Evolutionary conservation across 257 asterid genomes (phyloP), one percentile per base, ranked within the genome.

Genomic region (Rhazya stricta): DNA sequence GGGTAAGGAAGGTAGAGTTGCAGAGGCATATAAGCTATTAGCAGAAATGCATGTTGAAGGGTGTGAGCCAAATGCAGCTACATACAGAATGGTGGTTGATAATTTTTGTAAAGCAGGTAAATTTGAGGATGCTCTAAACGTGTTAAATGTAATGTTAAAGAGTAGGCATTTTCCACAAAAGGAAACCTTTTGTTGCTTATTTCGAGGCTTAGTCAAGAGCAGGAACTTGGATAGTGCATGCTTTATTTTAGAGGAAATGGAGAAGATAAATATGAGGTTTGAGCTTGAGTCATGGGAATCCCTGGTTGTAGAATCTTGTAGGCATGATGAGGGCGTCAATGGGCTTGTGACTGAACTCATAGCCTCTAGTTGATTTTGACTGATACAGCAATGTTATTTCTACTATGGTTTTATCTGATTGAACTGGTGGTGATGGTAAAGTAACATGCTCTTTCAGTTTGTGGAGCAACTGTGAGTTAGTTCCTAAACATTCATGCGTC

Each of bases 81-180:
- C 96, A n/a, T 92, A 89, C 27, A 88, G 98, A 45, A 88, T 78
- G 90, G 86, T 90, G 81, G 90, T 88, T 30, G 99, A 92, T 83
- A 94, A 96, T 11, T 87, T 94, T 70, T 85, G 91, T 77, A 79
- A 74, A 78, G 73, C 60, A 4, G 90, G 85, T 69, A 92, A 89
- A 80, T 91, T 86, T 51, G 73, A 71, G 37, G 89, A 86, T 53
- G 89, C 88, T 73, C 80, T 91, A 65, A 89, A 86, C 81, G 91
- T 91, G 81, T 83, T 93, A 74, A 91, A 86, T 80, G 86, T 88
- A 42, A 93, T 91, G 97, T 72, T 87, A 62, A 42, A 79, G 69
- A 79, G 90, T 53, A 81, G 80, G 75, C 97, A 93, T 83, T 72
- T 71, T 36, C 98, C 95, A 0, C 88, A 89, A 0, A 15, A 72